Evolutionary conservation across 2,329 filamentous ascomycete species (phyloP).

Genomic region (Falciphora oryzae): DNA sequence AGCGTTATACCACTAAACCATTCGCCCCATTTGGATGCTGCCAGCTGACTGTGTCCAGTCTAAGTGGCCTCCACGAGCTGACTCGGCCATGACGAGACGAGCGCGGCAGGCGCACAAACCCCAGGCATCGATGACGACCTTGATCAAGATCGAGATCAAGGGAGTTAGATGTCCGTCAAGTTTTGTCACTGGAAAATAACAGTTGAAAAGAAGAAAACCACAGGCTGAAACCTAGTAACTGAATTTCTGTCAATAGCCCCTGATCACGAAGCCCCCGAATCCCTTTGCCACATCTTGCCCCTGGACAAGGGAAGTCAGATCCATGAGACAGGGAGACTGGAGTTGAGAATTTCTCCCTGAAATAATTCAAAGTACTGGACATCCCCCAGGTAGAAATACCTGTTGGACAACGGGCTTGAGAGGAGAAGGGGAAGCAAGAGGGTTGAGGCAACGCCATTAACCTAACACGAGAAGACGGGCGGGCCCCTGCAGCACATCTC

Average conservation of each 20-base stretch:
- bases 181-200: neutral
- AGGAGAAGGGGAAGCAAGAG: neutral
- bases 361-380: too few relatives aligned
- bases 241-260: too few relatives aligned
- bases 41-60: neutral
- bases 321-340: too few relatives aligned
- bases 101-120: neutral
- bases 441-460: neutral
- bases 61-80: neutral
- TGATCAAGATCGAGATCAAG: neutral
- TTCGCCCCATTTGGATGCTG: neutral
- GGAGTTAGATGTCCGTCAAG: neutral
- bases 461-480: constrained; percentile 7
- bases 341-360: too few relatives aligned
- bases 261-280: too few relatives aligned
- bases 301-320: too few relatives aligned
- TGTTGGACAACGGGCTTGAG: neutral
- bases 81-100: neutral
- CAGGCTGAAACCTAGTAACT: too few relatives aligned
- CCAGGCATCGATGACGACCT: neutral
- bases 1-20: constrained; percentile 1
- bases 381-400: neutral
- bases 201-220: neutral
- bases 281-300: too few relatives aligned
- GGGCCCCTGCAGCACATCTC: neutral